Base-by-base conservation (phyloP, 192 early-diverging fungal species). In the Funneliformis mosseae region DNA sequence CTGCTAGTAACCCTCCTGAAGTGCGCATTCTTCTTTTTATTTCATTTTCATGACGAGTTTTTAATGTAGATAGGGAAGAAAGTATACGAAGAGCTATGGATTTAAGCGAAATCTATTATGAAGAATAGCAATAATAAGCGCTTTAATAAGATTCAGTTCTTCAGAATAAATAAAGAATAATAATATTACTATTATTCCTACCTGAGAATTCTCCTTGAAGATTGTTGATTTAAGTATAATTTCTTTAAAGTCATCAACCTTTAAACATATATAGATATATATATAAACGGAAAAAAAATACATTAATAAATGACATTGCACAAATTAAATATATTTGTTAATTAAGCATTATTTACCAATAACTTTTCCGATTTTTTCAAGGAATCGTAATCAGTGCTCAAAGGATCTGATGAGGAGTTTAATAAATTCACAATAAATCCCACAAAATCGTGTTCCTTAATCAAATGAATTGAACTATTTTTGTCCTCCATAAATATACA, bases 101-200 rank as follows among this genome's bases (percentile, higher is more conserved):
- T 67, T 67, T 63, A 55, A 78, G 76, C 8, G 76, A 78, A 27
- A 78, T 78, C 76, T 78, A 48, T 46, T 66, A 74, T 7, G 18
- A 59, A n/a, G 5, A 43, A 23, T 46, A 46, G 4, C 25, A 74
- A 74, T 74, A 5, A 74, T 14, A 2, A 33, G 3, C 33, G 33
- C 33, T 74, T 46, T 23, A 27, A 27, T 43, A 27, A 25, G 10
- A 46, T 42, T 55, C 0, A 21, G 1, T 21, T 21, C 43, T 50
- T 21, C 18, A 41, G 9, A 10, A 45, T 64, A 14, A 18, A 42
- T 5, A 69, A 27, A n/a, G n/a, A n/a, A n/a, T n/a, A n/a, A 64
- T 27, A 70, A 28, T 11, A 28, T n/a, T 14, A 55, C 4, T 14
- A 33, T 33, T 3, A 33, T 33, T 33, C 33, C 23, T 55, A 78